These are phyloP conservation scores for Jackrogersella minutella DNA, from an alignment of 495 filamentous ascomycete species.

Conservation along the genomic window DNA sequence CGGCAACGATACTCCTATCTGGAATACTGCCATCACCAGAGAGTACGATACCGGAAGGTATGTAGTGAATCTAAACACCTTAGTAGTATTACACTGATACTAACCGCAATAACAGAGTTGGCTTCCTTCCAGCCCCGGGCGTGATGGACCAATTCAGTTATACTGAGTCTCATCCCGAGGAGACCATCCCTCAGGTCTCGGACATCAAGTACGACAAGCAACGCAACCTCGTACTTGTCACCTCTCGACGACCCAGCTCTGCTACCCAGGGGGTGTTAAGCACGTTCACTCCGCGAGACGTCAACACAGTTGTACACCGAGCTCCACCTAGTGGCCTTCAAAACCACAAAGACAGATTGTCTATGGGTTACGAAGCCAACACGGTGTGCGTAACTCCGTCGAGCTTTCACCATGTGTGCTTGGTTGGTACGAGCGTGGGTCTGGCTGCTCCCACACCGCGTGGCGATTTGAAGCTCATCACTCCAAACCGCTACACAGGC, in stretches of 20 bases:
- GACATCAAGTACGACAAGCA: constrained; percentile 45
- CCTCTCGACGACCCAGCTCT: constrained; percentile 3
- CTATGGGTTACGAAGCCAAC: too few species aligned
- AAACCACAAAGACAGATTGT: too few species aligned
- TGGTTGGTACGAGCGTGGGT: constrained; percentile 47
- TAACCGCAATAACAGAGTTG: constrained; percentile 6
- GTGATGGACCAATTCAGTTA: too few species aligned
- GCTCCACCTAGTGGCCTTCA: too few species aligned
- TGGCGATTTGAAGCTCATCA: too few species aligned
- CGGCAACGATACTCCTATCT: not conserved
- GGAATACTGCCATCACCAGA: constrained; percentile 27
- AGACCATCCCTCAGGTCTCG: constrained; percentile 11
- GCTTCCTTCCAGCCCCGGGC: not conserved
- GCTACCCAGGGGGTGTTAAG: too few species aligned
- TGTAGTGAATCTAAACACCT: not conserved
- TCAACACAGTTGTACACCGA: too few species aligned
- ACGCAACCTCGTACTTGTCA: constrained; percentile 40
- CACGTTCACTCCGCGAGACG: too few species aligned
- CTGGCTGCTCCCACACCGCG: too few species aligned
- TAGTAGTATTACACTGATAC: not conserved
- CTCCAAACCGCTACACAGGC: too few species aligned
- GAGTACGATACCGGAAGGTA: constrained; percentile 27
- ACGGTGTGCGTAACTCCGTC: constrained; percentile 33
- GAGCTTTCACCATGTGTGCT: constrained; percentile 32
- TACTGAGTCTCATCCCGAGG: not conserved